Evolutionary conservation across 306 rosid species (phyloP), one percentile per base, ranked within the genome.

Genomic region (Rosa persica): DNA sequence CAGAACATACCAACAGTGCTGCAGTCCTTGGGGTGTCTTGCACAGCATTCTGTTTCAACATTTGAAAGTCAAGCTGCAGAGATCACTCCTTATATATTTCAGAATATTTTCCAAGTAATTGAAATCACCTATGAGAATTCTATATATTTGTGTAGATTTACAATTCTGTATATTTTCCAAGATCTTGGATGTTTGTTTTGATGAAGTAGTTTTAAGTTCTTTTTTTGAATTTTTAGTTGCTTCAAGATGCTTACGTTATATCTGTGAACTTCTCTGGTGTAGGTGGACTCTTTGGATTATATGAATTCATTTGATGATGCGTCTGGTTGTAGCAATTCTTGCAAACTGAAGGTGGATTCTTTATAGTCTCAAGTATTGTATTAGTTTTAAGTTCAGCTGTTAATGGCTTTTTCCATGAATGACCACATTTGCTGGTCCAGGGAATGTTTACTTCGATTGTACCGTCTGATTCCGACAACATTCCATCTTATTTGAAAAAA

Each of bases 1-100:
- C n/a, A 73, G 81, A 92, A 91, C 78, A 73, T 90, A 57, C 92
- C 96, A 42, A 91, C 98, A 61, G 85, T 89, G 83, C 85, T 95
- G 85, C 98, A 95, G 86, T 91, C 98, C 77, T 75, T 95, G 80
- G 93, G 98, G 46, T 95, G 98, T 78, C 80, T 91, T 80, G 90
- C 96, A 36, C 90, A 91, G 80, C 81, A 88, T 85, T 89, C 91
- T 83, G 76, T 82, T 82, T 84, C 93, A 54, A 81, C 86, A 72
- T 89, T 92, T 74, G 96, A 88, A 81, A 73, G 89, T 88, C 90
- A 78, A 64, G 83, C 70, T 68, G 90, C 51, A 72, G 91, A 87
- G 87, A 91, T 95, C 83, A 81, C 88, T 25, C 77, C 87, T 17
- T 87, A 77, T 79, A 85, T 95, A 77, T 82, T 75, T 62, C 81